Conservation (phyloP, 176 grass and related monocot genomes). For the Puccinellia tenuiflora region DNA sequence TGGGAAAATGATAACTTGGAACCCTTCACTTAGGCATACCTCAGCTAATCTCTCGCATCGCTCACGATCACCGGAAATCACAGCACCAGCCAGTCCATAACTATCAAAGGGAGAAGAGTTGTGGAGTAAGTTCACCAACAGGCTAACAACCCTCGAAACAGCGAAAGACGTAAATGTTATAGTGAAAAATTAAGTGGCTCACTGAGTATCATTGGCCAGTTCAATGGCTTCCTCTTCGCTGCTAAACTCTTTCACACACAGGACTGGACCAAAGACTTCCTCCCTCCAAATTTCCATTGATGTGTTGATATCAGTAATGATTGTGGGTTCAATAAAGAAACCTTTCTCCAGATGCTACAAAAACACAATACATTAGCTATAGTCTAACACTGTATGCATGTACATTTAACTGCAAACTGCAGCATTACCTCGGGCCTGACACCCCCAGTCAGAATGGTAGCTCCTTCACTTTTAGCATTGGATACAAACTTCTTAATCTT, state of each 20-base stretch:
- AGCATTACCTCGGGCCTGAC: slow-evolving; percentile 64
- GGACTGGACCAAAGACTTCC: slow-evolving; percentile 84
- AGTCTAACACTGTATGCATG: neutral
- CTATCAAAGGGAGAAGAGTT: slow-evolving; percentile 11
- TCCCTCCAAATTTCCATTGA: slow-evolving; percentile 99
- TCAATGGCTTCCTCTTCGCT: slow-evolving; percentile 96
- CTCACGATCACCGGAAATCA: slow-evolving; percentile 68
- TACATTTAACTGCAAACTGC: neutral
- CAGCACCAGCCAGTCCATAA: slow-evolving; percentile 85
- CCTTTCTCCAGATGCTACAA: slow-evolving; percentile 87
- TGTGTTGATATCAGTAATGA: slow-evolving; percentile 78
- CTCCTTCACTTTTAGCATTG: slow-evolving; percentile 78
- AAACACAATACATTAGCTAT: slow-evolving; percentile 21
- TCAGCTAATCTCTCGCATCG: slow-evolving; percentile 81
- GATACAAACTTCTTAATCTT: slow-evolving; percentile 79
- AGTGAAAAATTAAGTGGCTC: slow-evolving; percentile 18
- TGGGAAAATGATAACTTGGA: neutral
- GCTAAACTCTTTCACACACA: slow-evolving; percentile 83
- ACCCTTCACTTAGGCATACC: slow-evolving; percentile 48
- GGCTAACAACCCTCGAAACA: neutral
- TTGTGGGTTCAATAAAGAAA: slow-evolving; percentile 83
- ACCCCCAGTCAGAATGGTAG: slow-evolving; percentile 79
- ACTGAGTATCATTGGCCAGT: slow-evolving; percentile 91
- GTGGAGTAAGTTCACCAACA: neutral
- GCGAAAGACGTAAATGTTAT: neutral